A percentile compares a stretch with the other conserved stretches of the same genome.
These are phyloP conservation scores for Phylloporus sp. DNA, from an alignment of 768 basidiomycete genomes.

Conservation along the genomic window DNA sequence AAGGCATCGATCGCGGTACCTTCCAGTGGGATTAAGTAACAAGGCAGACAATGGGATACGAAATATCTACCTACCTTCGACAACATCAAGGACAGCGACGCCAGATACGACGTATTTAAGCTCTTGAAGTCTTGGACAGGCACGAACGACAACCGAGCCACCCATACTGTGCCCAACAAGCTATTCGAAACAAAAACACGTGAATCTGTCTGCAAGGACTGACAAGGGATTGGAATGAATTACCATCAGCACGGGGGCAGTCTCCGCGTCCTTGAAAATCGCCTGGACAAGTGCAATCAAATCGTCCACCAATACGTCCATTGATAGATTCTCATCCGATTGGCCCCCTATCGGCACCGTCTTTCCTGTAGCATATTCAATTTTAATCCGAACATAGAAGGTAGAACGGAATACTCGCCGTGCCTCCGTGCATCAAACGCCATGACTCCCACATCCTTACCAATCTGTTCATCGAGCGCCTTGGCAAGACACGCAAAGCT, in stretches of 20 bases:
- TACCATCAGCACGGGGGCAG: conserved; percentile 73
- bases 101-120: conserved; percentile 69
- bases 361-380: conserved; percentile 15
- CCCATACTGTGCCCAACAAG: conserved; percentile 97
- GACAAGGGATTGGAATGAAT: background rate
- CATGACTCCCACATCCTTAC: conserved; percentile 75
- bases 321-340: conserved; percentile 44
- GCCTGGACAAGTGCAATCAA: conserved; percentile 63
- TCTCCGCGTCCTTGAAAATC: conserved; percentile 59
- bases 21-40: conserved; percentile 23
- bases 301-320: conserved; percentile 69
- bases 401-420: conserved; percentile 45
- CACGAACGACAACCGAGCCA: conserved; percentile 77
- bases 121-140: conserved; percentile 61
- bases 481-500: conserved; percentile 91
- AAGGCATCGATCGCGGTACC: conserved; percentile 92
- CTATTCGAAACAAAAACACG: conserved; percentile 31
- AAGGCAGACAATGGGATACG: background rate
- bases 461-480: conserved; percentile 55
- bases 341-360: conserved; percentile 20
- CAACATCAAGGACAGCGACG: conserved; percentile 80
- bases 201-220: background rate
- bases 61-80: conserved; percentile 58
- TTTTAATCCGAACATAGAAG: background rate
- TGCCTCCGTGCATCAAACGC: conserved; percentile 83